phyloP scores from a whole-genome alignment of 1,284 basidiomycete genomes.

The Sporisorium sorghi region DNA sequence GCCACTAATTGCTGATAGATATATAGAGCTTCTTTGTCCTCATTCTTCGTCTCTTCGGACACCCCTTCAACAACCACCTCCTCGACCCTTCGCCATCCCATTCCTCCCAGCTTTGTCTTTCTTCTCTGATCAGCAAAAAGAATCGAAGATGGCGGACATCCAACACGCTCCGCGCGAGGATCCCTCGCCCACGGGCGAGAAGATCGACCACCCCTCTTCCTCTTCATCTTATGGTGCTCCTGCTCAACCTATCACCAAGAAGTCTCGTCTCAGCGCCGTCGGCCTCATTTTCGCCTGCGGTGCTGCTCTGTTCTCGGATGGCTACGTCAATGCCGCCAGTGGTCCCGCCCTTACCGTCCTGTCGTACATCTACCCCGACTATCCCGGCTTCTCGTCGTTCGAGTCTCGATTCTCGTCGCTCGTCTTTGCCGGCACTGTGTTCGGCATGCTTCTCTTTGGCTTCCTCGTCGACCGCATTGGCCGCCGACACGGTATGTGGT shows the following conservation, averaged over 20 bases:
- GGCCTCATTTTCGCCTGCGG: conserved; percentile 64
- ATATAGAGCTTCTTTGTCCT: background rate
- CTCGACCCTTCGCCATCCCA: background rate
- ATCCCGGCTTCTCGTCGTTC: conserved; percentile 37
- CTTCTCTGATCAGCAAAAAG: too few species aligned
- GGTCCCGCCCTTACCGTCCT: conserved; percentile 60
- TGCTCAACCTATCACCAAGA: conserved; percentile 23
- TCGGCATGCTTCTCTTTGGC: conserved; percentile 74
- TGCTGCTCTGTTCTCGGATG: conserved; percentile 63
- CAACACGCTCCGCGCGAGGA: conserved; percentile 9
- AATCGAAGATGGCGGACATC: conserved; percentile 26
- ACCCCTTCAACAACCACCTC: background rate
- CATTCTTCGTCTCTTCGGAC: background rate
- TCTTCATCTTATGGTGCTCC: conserved; percentile 12
- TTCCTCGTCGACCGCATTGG: conserved; percentile 81
- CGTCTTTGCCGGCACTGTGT: conserved; percentile 74
- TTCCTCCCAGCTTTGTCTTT: too few species aligned
- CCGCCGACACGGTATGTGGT: conserved; percentile 86
- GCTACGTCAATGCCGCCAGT: conserved; percentile 59
- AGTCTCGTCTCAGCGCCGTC: conserved; percentile 38
- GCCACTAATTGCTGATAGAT: background rate
- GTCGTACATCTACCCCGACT: conserved; percentile 39
- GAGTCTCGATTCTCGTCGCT: conserved; percentile 58
- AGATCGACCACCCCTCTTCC: conserved; percentile 4
- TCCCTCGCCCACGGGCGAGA: conserved; percentile 25